These are phyloP conservation scores for Bacidia rubella DNA, from an alignment of 495 filamentous ascomycete species.

Conservation along the genomic window DNA sequence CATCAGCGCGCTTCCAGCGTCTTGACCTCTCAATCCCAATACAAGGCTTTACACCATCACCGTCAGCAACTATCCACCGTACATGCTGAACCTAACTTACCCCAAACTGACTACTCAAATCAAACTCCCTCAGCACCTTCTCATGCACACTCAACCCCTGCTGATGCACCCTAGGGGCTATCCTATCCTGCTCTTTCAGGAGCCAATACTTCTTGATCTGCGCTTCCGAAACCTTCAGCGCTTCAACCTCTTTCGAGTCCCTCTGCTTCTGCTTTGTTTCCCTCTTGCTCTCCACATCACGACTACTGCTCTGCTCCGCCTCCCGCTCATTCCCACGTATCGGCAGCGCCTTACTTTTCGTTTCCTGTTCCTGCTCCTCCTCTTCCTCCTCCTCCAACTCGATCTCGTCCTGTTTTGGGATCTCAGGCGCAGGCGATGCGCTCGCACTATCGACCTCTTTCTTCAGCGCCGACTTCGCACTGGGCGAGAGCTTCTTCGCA, in stretches of 20 bases:
- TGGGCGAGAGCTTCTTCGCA: conserved; percentile 35
- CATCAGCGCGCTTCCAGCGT: conserved; percentile 78
- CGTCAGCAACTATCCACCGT: background rate
- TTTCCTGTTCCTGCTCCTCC: conserved; percentile 32
- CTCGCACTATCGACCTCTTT: background rate
- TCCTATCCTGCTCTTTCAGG: conserved; percentile 45
- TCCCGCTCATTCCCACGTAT: background rate
- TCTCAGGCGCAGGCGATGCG: background rate
- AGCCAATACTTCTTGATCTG: conserved; percentile 64
- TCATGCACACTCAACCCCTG: conserved; percentile 55
- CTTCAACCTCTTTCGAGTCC: conserved; percentile 19
- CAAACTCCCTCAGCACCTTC: conserved; percentile 83
- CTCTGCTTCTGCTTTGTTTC: background rate
- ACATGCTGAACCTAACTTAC: conserved; percentile 38
- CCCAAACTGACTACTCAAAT: conserved; percentile 77
- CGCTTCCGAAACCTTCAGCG: conserved; percentile 44
- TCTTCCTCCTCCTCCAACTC: conserved; percentile 21
- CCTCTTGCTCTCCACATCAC: background rate
- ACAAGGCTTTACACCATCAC: conserved; percentile 50
- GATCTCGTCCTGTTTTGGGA: conserved; percentile 14
- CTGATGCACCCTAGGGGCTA: conserved; percentile 56
- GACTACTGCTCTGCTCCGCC: conserved; percentile 58
- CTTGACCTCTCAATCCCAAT: conserved; percentile 70
- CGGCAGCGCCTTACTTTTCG: conserved; percentile 60
- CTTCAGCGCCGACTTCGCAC: conserved; percentile 13